Base-by-base conservation (phyloP, 192 early-diverging fungal species). In the Backusella sp. region DNA sequence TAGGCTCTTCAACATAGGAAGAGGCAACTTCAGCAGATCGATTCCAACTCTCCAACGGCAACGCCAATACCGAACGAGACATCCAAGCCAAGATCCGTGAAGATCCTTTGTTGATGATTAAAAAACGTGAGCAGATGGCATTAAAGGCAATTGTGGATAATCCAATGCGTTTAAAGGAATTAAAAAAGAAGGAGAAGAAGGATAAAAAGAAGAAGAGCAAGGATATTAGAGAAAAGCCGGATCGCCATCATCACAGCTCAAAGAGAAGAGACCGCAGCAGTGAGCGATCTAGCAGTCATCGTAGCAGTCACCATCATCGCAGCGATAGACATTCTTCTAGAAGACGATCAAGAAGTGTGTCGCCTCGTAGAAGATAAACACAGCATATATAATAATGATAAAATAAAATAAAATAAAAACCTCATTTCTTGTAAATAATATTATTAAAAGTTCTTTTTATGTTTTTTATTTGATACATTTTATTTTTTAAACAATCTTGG, bases 91-190 rank as follows among this genome's bases (percentile, higher is more conserved):
- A 99, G 79, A 88, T 94, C 28, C 78, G 96, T 67, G 96, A 98
- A 78, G 97, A 99, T 82, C 97, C 97, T 7, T 78, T 99, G 72
- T 81, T 96, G 23, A 89, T 90, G 12, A 98, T 99, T 74, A 95
- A 96, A 79, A 86, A 91, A 71, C 85, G 91, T 37, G 95, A 99
- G 79, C 96, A 96, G 73, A 90, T 85, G 8, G 88, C 91, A 21
- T 82, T 97, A 66, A 89, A 96, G 73, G 80, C 88, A 4, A 87
- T 94, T 74, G 82, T 94, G 69, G 89, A 87, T 59, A 95, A 95
- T 72, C 93, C 94, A 14, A 71, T 91, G 34, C 78, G 85, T 49
- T 77, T 92, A 73, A 94, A 90, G 69, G 79, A 85, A 35, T 77
- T 89, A 19, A 86, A 83, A 79, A 79, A 67, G 73, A 83, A 81